Evolutionary conservation across 1,284 basidiomycete genomes (phyloP), one percentile per base, ranked within the genome.

Genomic region (Cutaneotrichosporon mucoides): DNA sequence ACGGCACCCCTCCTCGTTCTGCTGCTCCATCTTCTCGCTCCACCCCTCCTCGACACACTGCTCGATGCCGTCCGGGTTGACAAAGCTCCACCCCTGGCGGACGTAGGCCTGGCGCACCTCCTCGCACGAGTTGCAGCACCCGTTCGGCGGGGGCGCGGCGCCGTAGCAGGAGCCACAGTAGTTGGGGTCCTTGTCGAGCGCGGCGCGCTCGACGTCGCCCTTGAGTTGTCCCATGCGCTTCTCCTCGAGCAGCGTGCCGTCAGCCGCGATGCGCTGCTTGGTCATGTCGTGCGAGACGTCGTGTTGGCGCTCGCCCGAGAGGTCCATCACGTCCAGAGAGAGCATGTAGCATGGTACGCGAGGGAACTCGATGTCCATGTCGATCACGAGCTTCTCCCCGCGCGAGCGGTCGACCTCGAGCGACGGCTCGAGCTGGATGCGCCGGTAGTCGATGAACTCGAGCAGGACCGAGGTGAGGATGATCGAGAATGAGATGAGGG

Each of bases 151-250:
- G 47, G 86, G 86, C 24, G 86, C 73, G 55, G 92, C 96, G 57
- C 96, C 96, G 70, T 92, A 99, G 79, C 96, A 99, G n/a, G 90
- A 93, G n/a, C 96, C 96, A 78, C 93, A 96, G 76, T 92, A 93
- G 41, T 81, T 83, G 2, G 82, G 81, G 59, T 75, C 84, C 79
- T 66, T 84, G 83, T 70, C 82, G 80, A 65, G 84, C 80, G 66
- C 88, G 82, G 75, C 90, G 77, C 78, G 86, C 86, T 95, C 92
- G 8, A 92, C 79, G 59, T 96, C 92, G 64, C 91, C 94, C 66
- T 86, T 83, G 42, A 95, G 82, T 56, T 90, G 68, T 9, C 72
- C 72, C 38, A 66, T 64, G 41, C 66, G 68, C 24, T 69, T 57
- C 24, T 63, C 84, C 58, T 83, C 76, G n/a, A 95, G 82, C 11